Evolutionary conservation across 1,284 basidiomycete species (phyloP), one percentile per base, ranked within the genome.

Genomic region (Fomitopsis palustris): DNA sequence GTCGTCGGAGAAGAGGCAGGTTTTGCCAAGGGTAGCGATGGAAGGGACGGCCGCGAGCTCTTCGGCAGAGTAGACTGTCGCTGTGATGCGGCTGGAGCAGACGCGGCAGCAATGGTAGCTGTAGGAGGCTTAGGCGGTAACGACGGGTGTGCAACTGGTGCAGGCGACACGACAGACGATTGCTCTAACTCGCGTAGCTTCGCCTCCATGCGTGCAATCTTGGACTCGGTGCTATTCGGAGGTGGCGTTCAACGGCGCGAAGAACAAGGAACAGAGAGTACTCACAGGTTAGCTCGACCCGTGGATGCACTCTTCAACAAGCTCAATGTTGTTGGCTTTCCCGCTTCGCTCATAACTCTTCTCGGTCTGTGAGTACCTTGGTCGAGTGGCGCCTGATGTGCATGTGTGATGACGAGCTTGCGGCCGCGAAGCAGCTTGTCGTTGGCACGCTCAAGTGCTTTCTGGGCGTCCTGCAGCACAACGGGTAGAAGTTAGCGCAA

Each of bases 161-260:
- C 58, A 14, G 68, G 51, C 23, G 51, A 60, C 55, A 57, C 63
- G 16, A 64, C 57, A 14, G 69, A 43, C 7, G 65, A 63, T 56
- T 76, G 73, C 64, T 86, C 84, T 83, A 97, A 85, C 62, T 92
- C 84, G 9, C 86, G 84, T 21, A 98, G 79, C 73, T 98, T 98
- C 4, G 96, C 96, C 73, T 98, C 96, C 82, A 98, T 90, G 62
- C 90, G 86, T 1, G 95, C 94, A 66, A 98, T 98, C 75, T 97
- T 97, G 63, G 88, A 87, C 53, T 85, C 79, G 1, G 92, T 95
- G 58, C 93, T 95, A 65, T 37, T n/a, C 9, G 6, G n/a, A 17
- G 21, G 38, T 60, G 62, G 51, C 29, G 27, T 29, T 33, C 19
- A 35, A 31, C 7, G 16, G 9, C 23, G 17, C n/a, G 51, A 12